Base-by-base conservation (phyloP, 495 filamentous ascomycete species). In the Penicillium waksmanii region DNA sequence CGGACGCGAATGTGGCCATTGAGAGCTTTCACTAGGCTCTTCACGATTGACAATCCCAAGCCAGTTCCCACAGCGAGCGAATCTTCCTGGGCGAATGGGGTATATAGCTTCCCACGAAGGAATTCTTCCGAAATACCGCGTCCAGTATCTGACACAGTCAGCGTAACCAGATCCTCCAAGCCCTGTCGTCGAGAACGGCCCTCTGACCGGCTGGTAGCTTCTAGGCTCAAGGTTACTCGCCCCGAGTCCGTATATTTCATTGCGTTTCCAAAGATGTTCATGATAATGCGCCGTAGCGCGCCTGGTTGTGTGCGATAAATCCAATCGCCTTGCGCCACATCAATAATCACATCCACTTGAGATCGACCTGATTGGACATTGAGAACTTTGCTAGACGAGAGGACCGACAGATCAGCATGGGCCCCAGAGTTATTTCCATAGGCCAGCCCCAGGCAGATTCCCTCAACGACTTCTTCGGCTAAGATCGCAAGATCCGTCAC, bases 181-280 rank as follows among this genome's bases (percentile, higher is more conserved):
- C 67, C 71, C 40, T 76, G 60, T 13, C 72, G 65, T 1, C 68
- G 72, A n/a, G 68, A 69, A 9, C 68, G 74, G 35, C 72, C 64
- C 23, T 70, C 67, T 4, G 71, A 73, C 2, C 68, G 62, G 38
- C 75, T 69, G 4, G 78, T 67, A 18, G 83, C 78, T 43, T 78
- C 80, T 15, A 92, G 69, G 0, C 72, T 80, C 13, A 94, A 71
- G 5, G 80, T 80, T 33, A 96, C 88, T 52, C 77, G 85, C 5
- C 91, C 91, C 2, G 77, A 71, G 8, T 78, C 78, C 6, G 87
- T 92, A 62, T 91, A 93, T 63, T 96, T 96, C 63, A 94, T 81
- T 0, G 91, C 85, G 69, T 96, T 96, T 17, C 91, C 89, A 55
- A 92, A 87, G 2, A 94, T 61, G 63, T 96, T 93, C 87, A 92